These are phyloP conservation scores for Plasmopara halstedii DNA, from an alignment of 352 stramenopile species.

Conservation along the genomic window DNA sequence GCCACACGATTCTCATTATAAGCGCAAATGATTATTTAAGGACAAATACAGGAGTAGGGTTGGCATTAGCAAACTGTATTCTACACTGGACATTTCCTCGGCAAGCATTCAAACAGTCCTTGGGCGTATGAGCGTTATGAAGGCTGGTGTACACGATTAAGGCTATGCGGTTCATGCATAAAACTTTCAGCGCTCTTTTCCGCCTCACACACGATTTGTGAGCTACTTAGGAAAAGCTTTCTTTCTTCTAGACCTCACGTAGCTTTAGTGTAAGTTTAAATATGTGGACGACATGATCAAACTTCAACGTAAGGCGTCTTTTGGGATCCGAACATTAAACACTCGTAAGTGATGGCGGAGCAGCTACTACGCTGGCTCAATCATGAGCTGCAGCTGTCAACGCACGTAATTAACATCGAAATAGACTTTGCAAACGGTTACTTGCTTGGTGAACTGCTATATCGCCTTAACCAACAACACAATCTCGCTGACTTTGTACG, in stretches of 20 bases:
- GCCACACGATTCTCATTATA: no score
- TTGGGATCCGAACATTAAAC: neutral
- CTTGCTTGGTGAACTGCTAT: constrained; percentile 77
- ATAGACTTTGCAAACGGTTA: constrained; percentile 79
- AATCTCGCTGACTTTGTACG: constrained; percentile 80
- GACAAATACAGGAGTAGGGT: no score
- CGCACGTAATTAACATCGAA: constrained; percentile 54
- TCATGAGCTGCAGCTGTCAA: constrained; percentile 69
- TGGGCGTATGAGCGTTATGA: no score
- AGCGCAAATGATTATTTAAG: no score
- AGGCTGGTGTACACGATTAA: no score
- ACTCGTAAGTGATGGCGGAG: constrained; percentile 41
- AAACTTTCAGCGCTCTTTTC: no score
- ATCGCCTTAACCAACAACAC: constrained; percentile 84
- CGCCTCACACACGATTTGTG: no score
- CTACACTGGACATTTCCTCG: neutral
- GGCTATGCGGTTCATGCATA: neutral
- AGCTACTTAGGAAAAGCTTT: no score
- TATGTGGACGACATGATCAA: constrained; percentile 3
- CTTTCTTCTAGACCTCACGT: no score
- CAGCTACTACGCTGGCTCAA: constrained; percentile 79
- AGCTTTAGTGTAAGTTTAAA: no score
- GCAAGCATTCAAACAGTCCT: no score
- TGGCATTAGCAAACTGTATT: neutral
- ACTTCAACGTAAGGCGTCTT: constrained; percentile 9